Percentiles rank a stretch among this genome's conserved stretches.
Evolutionary conservation across 192 early-diverging fungal genomes (phyloP).

Genomic region (Pilobolus umbonatus): DNA sequence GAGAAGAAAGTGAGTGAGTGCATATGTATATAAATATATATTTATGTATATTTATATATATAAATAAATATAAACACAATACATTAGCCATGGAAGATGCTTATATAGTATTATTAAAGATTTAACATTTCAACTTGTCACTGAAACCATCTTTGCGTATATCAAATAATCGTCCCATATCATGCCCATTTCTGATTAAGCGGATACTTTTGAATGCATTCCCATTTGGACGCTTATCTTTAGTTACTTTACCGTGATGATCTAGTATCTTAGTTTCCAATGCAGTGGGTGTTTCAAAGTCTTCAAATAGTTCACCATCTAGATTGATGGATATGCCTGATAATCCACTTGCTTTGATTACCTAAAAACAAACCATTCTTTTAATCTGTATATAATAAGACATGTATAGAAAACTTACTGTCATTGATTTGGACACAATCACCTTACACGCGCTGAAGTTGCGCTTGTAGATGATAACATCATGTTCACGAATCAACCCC

Average conservation of each 20-base stretch:
- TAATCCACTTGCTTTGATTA: conserved; percentile 28
- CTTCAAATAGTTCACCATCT: conserved; percentile 30
- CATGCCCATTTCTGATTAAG: conserved; percentile 27
- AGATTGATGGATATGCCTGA: conserved; percentile 31
- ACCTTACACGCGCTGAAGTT: conserved; percentile 38
- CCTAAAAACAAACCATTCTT: conserved; percentile 16
- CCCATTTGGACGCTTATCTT: conserved; percentile 41
- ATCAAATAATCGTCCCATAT: conserved; percentile 37
- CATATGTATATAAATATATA: too few species aligned
- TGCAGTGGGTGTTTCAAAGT: conserved; percentile 41
- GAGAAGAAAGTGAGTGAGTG: too few species aligned
- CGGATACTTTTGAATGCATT: conserved; percentile 44
- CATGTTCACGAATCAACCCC: conserved; percentile 32
- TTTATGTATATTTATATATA: too few species aligned
- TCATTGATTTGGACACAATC: conserved; percentile 32
- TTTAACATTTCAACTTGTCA: background rate
- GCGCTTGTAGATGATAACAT: conserved; percentile 34
- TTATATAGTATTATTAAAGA: background rate
- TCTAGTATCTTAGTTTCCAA: conserved; percentile 41
- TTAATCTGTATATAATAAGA: background rate
- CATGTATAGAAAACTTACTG: conserved; percentile 15
- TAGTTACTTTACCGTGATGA: conserved; percentile 34
- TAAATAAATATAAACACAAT: too few species aligned
- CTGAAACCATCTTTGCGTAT: conserved; percentile 35
- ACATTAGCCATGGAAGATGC: too few species aligned